Evolutionary conservation across 371 early-diverging fungal species (phyloP), one percentile per base, ranked within the genome.

Genomic region (Rhizopus stolonifer): DNA sequence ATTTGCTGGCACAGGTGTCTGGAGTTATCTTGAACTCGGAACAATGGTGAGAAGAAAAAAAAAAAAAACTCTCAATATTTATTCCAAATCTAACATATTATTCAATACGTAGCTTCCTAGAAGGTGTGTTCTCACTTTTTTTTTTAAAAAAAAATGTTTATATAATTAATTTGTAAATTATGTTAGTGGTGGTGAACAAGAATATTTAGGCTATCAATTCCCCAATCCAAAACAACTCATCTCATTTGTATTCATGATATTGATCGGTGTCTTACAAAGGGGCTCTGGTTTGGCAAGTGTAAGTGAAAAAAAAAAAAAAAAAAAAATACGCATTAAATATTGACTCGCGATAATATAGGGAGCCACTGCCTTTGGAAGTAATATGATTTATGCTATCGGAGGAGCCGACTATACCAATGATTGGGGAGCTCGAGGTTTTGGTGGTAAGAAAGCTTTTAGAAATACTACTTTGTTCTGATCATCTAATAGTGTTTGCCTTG

Each of bases 11-110:
- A 47, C 59, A n/a, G 67, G 69, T 17, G 63, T 63, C 0, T 61
- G 64, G 60, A 56, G 49, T 21, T 69, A 66, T 21, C 46, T 69
- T 18, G 69, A 69, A 17, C 51, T 69, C n/a, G 69, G 69, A 3
- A 56, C 69, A 1, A 67, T 69, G 64, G 56, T 49, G 31, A 32
- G n/a, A 13, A 18, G 3, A 42, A 15, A 42, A 15, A n/a, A n/a
- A n/a, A n/a, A n/a, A n/a, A n/a, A n/a, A n/a, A n/a, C n/a, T 22
- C 5, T 42, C 9, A 7, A 15, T 36, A 6, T 38, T 38, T 19
- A 19, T 42, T 10, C 19, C 5, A 6, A 36, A 14, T 1, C 21
- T 42, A 42, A 36, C 15, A n/a, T 36, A 29, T 29, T 11, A 6
- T 29, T 11, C 5, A 36, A 4, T 36, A 9, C 11, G 4, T 42